A percentile compares a stretch with the other conserved stretches of the same genome.
Conservation (phyloP, 176 grass and related monocot species). For the Zizania latifolia region DNA sequence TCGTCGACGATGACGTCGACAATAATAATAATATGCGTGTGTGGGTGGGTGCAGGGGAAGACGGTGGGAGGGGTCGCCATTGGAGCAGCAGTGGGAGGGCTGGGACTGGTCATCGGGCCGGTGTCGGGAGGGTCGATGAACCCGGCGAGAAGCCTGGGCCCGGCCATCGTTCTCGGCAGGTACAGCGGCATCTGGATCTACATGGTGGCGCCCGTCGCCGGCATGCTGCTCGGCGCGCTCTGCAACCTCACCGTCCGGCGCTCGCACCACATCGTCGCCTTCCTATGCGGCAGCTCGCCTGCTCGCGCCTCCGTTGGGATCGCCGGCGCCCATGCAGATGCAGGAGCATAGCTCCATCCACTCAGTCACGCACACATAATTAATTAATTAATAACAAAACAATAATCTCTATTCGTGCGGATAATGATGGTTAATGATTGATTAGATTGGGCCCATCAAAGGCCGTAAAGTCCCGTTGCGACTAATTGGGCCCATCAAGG, state of each 20-base stretch:
- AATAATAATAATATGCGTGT: too few species aligned
- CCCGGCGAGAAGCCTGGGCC: slow-evolving; percentile 53
- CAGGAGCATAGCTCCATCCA: too few species aligned
- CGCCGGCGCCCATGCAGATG: background rate
- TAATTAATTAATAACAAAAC: too few species aligned
- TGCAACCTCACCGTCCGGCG: slow-evolving; percentile 19
- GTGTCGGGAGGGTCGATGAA: slow-evolving; percentile 70
- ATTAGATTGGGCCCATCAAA: too few species aligned
- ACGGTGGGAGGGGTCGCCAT: slow-evolving; percentile 31
- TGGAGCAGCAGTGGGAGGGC: slow-evolving; percentile 15
- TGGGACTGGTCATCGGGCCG: slow-evolving; percentile 44
- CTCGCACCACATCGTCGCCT: slow-evolving; percentile 19
- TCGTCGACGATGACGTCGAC: too few species aligned
- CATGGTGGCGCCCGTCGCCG: slow-evolving; percentile 40
- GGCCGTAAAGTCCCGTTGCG: too few species aligned
- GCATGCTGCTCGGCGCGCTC: slow-evolving; percentile 45
- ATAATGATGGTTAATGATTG: too few species aligned
- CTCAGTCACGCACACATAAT: too few species aligned
- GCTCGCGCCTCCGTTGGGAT: background rate
- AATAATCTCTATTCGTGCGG: too few species aligned
- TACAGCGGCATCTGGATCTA: slow-evolving; percentile 58
- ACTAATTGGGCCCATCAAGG: too few species aligned
- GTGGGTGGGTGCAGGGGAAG: slow-evolving; percentile 5
- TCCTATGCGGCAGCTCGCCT: slow-evolving; percentile 6
- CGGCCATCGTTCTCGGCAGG: slow-evolving; percentile 37